A percentile compares a stretch with the other conserved stretches of the same genome.
These are phyloP conservation scores for Wickerhamomyces chambardii DNA, from an alignment of 805 yeast species.

Conservation along the genomic window DNA sequence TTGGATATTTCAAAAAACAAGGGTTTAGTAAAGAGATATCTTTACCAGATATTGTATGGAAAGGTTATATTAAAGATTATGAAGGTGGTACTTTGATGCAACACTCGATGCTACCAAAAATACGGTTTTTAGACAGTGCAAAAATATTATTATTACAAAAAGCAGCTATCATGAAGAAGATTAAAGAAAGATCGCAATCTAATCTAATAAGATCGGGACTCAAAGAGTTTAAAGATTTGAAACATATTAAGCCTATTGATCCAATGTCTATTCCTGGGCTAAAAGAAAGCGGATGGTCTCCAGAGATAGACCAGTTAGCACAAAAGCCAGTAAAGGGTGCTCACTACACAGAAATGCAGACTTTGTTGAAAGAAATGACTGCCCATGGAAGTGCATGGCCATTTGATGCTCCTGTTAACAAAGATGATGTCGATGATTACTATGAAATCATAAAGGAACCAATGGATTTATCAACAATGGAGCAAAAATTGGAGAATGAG, in stretches of 20 bases:
- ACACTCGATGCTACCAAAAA: conserved; percentile 84
- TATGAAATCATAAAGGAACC: conserved; percentile 96
- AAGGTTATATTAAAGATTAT: conserved; percentile 98
- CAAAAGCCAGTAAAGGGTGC: conserved; percentile 93
- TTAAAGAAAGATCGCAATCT: conserved; percentile 68
- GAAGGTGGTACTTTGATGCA: conserved; percentile 99
- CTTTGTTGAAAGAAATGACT: conserved; percentile 77
- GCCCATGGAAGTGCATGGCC: conserved; percentile 99
- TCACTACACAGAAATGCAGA: conserved; percentile 90
- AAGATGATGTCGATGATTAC: conserved; percentile 92
- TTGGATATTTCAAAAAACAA: conserved; percentile 96
- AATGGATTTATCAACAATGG: conserved; percentile 96
- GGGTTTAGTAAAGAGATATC: conserved; percentile 96
- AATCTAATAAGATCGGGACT: conserved; percentile 80
- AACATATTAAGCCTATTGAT: conserved; percentile 46
- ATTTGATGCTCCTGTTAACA: conserved; percentile 84
- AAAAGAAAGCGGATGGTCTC: conserved; percentile 94
- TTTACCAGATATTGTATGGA: conserved; percentile 81
- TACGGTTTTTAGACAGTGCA: conserved; percentile 82
- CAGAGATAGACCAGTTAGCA: conserved; percentile 95
- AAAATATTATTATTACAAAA: conserved; percentile 82
- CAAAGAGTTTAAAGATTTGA: conserved; percentile 48
- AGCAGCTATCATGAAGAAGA: conserved; percentile 84
- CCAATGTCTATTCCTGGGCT: conserved; percentile 87
- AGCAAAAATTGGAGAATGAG: conserved; percentile 83